Evolutionary conservation across 176 grass and related monocot genomes (phyloP), one percentile per base, ranked within the genome.

Genomic region (Alloteropsis semialata): DNA sequence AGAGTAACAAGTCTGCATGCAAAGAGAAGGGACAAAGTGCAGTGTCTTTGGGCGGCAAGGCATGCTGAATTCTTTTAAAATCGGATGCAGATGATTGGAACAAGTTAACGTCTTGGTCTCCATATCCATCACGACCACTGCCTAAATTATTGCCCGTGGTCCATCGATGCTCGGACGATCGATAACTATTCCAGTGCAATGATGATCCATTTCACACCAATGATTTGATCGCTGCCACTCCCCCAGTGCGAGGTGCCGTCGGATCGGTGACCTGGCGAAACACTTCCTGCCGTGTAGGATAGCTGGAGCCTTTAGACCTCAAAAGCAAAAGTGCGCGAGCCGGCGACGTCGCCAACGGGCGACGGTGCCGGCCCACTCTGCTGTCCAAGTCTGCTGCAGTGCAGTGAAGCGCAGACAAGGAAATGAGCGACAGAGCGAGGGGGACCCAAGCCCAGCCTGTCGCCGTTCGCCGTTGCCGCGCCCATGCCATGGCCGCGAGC

Each of bases 41-140:
- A 45, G 75, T 65, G 57, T 27, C 11, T 58, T 81, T 75, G 82
- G 76, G 77, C 77, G 82, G 87, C 77, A 89, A 85, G 82, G 59
- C 28, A 89, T 18, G 7, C 48, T 53, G 76, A 69, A 65, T 16
- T 67, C 48, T 48, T 48, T 29, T 29, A 48, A 46, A 18, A 48
- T 8, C 42, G 15, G 68, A 30, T 10, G 68, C 19, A 8, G 42
- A 48, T 84, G 76, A 84, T 55, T 22, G 61, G 7, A 30, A 49
- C 55, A 70, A 54, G 64, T 41, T 55, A 24, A 60, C 60, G 41
- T 75, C 69, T 41, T 41, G 61, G 57, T 85, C 49, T 59, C 25
- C 60, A 6, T 72, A 69, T 51, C 69, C 78, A 65, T 17, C 13
- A 37, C 9, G 28, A 17, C 28, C 55, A 30, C 28, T 38, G 55